Evolutionary conservation across 73 alveolate genomes (phyloP), one percentile per base, ranked within the genome.

Genomic region (Paraurostyla sp.): DNA sequence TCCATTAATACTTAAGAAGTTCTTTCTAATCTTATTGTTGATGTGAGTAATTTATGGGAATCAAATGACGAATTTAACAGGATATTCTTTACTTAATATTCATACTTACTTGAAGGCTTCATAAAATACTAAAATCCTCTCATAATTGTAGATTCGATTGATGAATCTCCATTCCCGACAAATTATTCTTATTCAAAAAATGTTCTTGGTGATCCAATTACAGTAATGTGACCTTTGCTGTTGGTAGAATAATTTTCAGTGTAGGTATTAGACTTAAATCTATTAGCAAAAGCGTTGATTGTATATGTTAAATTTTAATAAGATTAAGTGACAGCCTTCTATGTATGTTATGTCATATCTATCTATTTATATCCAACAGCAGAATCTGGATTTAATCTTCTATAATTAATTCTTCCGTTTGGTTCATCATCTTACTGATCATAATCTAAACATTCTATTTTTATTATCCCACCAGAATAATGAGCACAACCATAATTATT

Each of bases 181-280:
- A 36, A 65, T 11, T 11, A 38, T 1, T 65, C 82, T 11, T 38
- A 15, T 38, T 13, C 16, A 65, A 65, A 65, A 38, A 38, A 65
- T 18, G 56, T 65, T 38, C 82, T 65, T 16, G 82, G 82, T 18
- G 82, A 32, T 4, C 82, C 82, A 2, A 35, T 38, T 33, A 65
- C 18, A 13, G 4, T 65, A 7, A 65, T 40, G n/a, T 38, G 15
- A 3, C 82, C 82, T 1, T 35, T 6, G 13, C 25, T 20, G 16
- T 36, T 18, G 41, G 60, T 65, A 13, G 3, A 3, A 18, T 11
- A 32, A 40, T 65, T 65, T 38, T 65, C 18, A 0, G 13, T 40
- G 82, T 36, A 65, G 16, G 18, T 13, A 65, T 65, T 65, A 38
- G 40, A 38, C 9, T 2, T 15, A 36, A 65, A 59, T 27, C 23